Conservation (phyloP, 805 yeast species). For the Allodekkera sacchari region DNA sequence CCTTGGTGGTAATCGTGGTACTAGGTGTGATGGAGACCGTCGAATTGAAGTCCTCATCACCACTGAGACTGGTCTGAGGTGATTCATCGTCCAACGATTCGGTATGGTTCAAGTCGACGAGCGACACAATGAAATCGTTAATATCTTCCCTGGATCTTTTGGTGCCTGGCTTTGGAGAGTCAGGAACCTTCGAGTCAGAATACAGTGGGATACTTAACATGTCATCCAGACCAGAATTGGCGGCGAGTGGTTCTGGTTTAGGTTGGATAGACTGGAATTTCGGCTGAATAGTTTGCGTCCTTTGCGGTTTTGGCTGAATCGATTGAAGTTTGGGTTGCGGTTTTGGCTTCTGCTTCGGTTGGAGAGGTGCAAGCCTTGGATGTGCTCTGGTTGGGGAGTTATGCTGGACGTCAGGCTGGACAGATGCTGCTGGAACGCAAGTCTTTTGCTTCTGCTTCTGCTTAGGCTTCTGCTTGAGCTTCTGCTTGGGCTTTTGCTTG, state of each 20-base stretch:
- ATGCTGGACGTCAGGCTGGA: too few relatives aligned
- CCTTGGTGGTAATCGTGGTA: slow-evolving; percentile 17
- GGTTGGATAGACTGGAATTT: background rate
- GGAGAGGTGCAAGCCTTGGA: too few relatives aligned
- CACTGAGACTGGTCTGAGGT: slow-evolving; percentile 3
- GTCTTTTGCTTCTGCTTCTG: too few relatives aligned
- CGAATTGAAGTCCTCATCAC: slow-evolving; percentile 20
- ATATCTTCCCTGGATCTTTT: slow-evolving; percentile 25
- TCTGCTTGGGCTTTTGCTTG: too few relatives aligned
- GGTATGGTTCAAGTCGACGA: slow-evolving; percentile 26
- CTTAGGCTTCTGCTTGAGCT: too few relatives aligned
- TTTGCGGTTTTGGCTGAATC: background rate
- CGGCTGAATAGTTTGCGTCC: background rate
- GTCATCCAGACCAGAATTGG: too few relatives aligned
- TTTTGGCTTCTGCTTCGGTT: too few relatives aligned
- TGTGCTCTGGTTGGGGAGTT: too few relatives aligned
- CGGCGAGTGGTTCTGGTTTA: too few relatives aligned
- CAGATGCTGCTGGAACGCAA: too few relatives aligned
- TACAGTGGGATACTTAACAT: too few relatives aligned
- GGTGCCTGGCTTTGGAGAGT: slow-evolving; percentile 1
- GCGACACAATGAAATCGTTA: slow-evolving; percentile 26
- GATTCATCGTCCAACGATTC: slow-evolving; percentile 1
- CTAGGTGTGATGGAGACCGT: slow-evolving; percentile 18
- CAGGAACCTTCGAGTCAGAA: too few relatives aligned
- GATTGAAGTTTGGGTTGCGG: background rate